Evolutionary conservation across 1,139 yeast species (phyloP), one percentile per base, ranked within the genome.

Genomic region (Nadsonia starkeyi-henricii): DNA sequence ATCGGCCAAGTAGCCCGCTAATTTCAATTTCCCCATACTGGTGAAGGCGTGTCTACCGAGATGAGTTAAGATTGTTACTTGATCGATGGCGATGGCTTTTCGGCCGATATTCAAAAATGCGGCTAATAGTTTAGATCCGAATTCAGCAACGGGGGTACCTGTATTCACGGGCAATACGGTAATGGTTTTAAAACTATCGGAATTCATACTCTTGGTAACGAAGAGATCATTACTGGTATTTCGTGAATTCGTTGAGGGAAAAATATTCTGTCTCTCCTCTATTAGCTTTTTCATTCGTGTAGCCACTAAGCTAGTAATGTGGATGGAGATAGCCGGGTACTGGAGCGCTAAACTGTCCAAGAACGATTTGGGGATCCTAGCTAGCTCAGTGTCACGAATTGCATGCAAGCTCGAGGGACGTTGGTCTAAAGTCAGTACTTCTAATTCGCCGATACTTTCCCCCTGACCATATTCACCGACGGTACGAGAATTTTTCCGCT

Each of bases 41-140:
- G 86, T 95, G 67, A 91, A 91, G 0, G 98, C 97, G 65, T 89
- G 86, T 49, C 89, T 75, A 0, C 98, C 98, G 51, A 91, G 69
- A 62, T 85, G 91, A 2, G 77, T 75, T 52, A 91, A 69, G 1
- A 89, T 81, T 0, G 89, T 75, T 0, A 95, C 81, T 60, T 88
- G 95, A 57, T 88, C 88, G 21, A 91, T 68, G 0, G 88, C 77
- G 48, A 83, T 79, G 1, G 85, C 94, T 7, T 79, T 72, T 47
- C 85, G 74, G 2, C 88, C 89, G 48, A 85, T 84, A 19, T 75
- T 74, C 56, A 77, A 77, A 55, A 89, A 76, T 0, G 96, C 85
- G 19, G 71, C 68, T 0, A 81, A 78, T 48, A 91, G 70, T 53
- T 75, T 78, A 41, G 76, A 76, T 0, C 95, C 95, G 72, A 91